A percentile compares a stretch with the other conserved stretches of the same genome.
Evolutionary conservation across 331 rosid species (phyloP).

Genomic region (Rosa hybrid): DNA sequence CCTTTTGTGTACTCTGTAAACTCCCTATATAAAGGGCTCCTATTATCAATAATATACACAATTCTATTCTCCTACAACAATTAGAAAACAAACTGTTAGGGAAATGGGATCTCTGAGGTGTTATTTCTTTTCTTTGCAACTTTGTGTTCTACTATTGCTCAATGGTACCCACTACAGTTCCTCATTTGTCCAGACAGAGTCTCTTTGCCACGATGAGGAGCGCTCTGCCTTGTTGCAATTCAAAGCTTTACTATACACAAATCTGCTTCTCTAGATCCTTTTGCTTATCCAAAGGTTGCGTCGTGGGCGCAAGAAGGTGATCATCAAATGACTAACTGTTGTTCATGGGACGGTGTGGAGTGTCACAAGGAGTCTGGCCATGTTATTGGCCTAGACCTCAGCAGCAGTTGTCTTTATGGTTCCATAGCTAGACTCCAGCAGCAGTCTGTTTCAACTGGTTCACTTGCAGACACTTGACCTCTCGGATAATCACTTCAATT

Average conservation of each 20-base stretch:
- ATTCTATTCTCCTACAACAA: no score
- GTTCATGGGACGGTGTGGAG: conserved; percentile 17
- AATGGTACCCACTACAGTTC: not conserved
- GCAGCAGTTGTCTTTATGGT: conserved; percentile 15
- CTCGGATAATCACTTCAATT: conserved; percentile 23
- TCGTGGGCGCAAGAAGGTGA: not conserved
- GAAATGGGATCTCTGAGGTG: not conserved
- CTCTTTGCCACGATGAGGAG: conserved; percentile 7
- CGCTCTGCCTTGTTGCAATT: conserved; percentile 22
- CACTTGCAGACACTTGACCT: conserved; percentile 26
- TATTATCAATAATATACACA: no score
- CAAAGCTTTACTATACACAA: conserved; percentile 1
- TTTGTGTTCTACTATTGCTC: not conserved
- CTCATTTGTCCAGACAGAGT: not conserved
- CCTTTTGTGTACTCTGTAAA: no score
- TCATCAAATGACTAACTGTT: not conserved
- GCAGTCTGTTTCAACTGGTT: conserved; percentile 20
- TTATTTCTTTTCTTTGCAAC: not conserved
- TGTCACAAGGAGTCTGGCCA: conserved; percentile 12
- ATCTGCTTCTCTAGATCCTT: not conserved
- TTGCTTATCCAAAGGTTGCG: conserved; percentile 1
- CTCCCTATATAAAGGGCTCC: no score
- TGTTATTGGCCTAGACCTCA: conserved; percentile 22
- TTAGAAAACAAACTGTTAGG: no score
- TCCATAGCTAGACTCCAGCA: conserved; percentile 14